phyloP scores from a whole-genome alignment of 2,329 filamentous ascomycete species.

The Delphinella strobiligena region DNA sequence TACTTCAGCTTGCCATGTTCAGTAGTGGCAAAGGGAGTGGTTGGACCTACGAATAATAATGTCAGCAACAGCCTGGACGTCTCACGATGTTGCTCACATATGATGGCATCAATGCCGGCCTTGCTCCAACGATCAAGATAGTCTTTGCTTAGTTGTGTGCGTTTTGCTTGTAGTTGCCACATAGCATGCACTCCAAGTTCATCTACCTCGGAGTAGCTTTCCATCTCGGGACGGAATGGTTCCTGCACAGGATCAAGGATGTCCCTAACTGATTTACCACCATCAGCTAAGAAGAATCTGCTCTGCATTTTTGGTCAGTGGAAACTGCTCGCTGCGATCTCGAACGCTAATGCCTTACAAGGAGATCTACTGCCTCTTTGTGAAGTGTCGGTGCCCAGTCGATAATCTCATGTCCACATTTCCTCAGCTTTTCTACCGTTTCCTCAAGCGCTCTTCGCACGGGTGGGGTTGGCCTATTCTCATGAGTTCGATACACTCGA shows the following conservation, averaged over 20 bases:
- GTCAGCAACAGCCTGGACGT: too few relatives aligned
- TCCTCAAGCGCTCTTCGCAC: slow-evolving; percentile 44
- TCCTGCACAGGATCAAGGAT: slow-evolving; percentile 30
- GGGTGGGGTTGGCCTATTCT: slow-evolving; percentile 43
- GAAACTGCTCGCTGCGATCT: background rate
- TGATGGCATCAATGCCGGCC: slow-evolving; percentile 31
- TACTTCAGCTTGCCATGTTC: slow-evolving; percentile 32
- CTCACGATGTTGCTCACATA: too few relatives aligned
- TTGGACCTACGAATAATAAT: slow-evolving; percentile 21
- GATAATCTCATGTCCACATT: slow-evolving; percentile 42
- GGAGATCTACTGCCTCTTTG: slow-evolving; percentile 36
- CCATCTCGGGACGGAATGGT: slow-evolving; percentile 39
- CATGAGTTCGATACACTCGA: background rate
- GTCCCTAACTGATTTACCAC: slow-evolving; percentile 34
- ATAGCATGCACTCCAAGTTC: slow-evolving; percentile 32
- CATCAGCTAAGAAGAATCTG: slow-evolving; percentile 38
- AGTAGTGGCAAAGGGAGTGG: slow-evolving; percentile 32
- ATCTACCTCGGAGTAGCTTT: slow-evolving; percentile 28
- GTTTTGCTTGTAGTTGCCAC: slow-evolving; percentile 37
- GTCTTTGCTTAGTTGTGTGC: slow-evolving; percentile 27
- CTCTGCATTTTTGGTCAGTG: slow-evolving; percentile 13
- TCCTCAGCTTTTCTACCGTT: slow-evolving; percentile 39
- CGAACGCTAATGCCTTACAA: slow-evolving; percentile 25
- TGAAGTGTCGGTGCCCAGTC: slow-evolving; percentile 46
- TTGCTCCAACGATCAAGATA: slow-evolving; percentile 35